phyloP scores from a whole-genome alignment of 23 red algal genomes.

The Cyanidiococcus yangmingshanensis region DNA sequence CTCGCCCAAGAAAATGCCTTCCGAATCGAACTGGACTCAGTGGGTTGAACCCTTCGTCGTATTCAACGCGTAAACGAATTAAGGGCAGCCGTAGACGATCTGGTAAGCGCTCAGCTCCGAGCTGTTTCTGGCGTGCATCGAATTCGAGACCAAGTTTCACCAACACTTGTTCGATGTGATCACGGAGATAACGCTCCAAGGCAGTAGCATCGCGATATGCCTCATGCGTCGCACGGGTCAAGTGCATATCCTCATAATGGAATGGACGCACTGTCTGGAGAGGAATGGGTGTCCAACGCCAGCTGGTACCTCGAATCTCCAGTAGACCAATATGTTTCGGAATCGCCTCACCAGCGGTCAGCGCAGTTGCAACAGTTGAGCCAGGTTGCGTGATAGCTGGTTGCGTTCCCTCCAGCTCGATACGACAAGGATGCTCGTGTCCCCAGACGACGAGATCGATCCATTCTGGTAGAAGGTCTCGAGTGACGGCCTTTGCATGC shows the following conservation, averaged over 20 bases:
- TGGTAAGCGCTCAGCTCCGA: conserved; percentile 6
- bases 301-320: conserved; percentile 46
- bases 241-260: conserved; percentile 50
- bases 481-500: conserved; percentile 37
- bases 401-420: conserved; percentile 45
- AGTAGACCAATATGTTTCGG: conserved; percentile 70
- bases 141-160: conserved; percentile 36
- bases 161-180: conserved; percentile 27
- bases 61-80: conserved; percentile 71
- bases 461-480: conserved; percentile 68
- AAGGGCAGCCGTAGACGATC: conserved; percentile 49
- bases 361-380: conserved; percentile 79
- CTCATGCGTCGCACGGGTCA: conserved; percentile 11
- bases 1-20: conserved; percentile 47
- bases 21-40: conserved; percentile 71
- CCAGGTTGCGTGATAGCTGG: conserved; percentile 85
- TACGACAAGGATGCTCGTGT: conserved; percentile 83
- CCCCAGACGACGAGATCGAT: conserved; percentile 92
- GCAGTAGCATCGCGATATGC: conserved; percentile 28
- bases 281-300: conserved; percentile 42
- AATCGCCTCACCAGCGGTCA: conserved; percentile 51
- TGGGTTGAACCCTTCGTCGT: conserved; percentile 40
- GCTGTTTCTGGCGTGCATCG: conserved; percentile 24
- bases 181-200: conserved; percentile 32
- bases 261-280: conserved; percentile 73